phyloP scores from a whole-genome alignment of 495 filamentous ascomycete species.

The Xylaria sp. region DNA sequence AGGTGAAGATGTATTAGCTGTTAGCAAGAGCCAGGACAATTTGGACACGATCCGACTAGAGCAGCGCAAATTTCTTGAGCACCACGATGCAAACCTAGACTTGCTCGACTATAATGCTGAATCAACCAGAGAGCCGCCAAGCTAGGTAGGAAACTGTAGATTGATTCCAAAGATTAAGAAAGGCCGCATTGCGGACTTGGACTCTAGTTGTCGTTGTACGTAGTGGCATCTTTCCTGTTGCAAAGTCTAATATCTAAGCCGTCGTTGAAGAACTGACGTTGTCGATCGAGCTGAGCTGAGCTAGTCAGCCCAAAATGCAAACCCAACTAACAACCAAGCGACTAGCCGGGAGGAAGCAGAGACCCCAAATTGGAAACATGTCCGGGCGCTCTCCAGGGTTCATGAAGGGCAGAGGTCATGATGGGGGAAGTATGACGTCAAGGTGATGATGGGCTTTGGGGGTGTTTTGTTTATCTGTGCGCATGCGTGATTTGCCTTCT shows the following conservation, averaged over 20 bases:
- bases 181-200: background rate
- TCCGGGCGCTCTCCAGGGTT: too few relatives aligned
- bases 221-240: background rate
- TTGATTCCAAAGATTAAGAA: background rate
- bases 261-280: background rate
- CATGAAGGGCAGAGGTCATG: background rate
- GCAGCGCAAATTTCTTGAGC: background rate
- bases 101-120: constrained; percentile 1
- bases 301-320: background rate
- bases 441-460: background rate
- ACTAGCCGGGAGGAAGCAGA: constrained; percentile 1
- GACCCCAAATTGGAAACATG: constrained; percentile 15
- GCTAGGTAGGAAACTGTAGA: background rate
- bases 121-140: background rate
- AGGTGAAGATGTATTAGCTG: constrained; percentile 11
- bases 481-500: constrained; percentile 3
- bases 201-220: background rate
- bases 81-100: background rate
- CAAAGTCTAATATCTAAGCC: background rate
- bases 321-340: background rate
- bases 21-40: background rate
- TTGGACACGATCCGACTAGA: background rate
- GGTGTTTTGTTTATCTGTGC: constrained; percentile 17
- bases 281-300: background rate
- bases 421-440: constrained; percentile 23